A percentile compares a stretch with the other conserved stretches of the same genome.
Evolutionary conservation across 257 asterid species (phyloP).

Genomic region (Henckelia pumila): DNA sequence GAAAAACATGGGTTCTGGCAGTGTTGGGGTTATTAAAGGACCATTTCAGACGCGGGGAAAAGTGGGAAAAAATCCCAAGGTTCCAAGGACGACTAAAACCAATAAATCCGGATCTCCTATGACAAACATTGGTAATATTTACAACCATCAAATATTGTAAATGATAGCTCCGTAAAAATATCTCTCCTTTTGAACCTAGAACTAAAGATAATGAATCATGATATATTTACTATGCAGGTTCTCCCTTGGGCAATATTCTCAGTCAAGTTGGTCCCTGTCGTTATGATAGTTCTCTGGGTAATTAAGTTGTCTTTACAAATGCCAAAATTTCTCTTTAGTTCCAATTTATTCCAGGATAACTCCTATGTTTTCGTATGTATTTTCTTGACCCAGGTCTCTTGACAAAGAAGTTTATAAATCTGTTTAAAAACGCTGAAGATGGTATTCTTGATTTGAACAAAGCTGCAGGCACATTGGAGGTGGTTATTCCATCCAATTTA

Average conservation of each 20-base stretch:
- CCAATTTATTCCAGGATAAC: constrained; percentile 3
- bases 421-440: constrained; percentile 88
- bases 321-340: not conserved
- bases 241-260: constrained; percentile 54
- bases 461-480: constrained; percentile 96
- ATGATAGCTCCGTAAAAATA: too few relatives aligned
- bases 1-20: constrained; percentile 43
- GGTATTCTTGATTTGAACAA: constrained; percentile 93
- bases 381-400: constrained; percentile 63
- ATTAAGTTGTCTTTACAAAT: constrained; percentile 1
- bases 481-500: constrained; percentile 28
- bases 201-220: not conserved
- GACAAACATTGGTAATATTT: constrained; percentile 63
- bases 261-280: constrained; percentile 24
- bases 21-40: constrained; percentile 30
- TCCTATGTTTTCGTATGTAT: constrained; percentile 2
- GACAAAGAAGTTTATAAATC: constrained; percentile 88
- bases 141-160: constrained; percentile 14
- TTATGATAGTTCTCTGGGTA: constrained; percentile 95
- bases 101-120: constrained; percentile 21
- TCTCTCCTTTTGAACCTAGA: not conserved
- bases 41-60: constrained; percentile 65
- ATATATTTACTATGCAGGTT: constrained; percentile 51
- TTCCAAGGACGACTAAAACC: not conserved
- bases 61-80: not conserved